Evolutionary conservation across 139 green algal genomes (phyloP).

Genomic region (Nannochloris sp.): DNA sequence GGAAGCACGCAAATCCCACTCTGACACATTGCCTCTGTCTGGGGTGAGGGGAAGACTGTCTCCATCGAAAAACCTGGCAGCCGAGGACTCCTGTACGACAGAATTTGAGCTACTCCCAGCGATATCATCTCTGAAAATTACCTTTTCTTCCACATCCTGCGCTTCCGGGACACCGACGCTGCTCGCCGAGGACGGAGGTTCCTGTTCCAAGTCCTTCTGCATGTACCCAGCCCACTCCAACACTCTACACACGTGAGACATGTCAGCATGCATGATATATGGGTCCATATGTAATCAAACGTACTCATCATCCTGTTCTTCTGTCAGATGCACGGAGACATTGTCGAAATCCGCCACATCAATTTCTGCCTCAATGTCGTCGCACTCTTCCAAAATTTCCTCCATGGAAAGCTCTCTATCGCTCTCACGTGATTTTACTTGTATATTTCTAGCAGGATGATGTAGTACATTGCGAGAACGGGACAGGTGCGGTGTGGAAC

Average conservation of each 20-base stretch:
- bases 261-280: too few relatives aligned
- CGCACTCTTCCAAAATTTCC: background rate
- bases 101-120: background rate
- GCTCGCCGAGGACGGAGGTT: too few relatives aligned
- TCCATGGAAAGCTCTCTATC: background rate
- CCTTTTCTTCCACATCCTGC: background rate
- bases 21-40: background rate
- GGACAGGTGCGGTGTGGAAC: too few relatives aligned
- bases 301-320: background rate
- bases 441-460: background rate
- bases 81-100: background rate
- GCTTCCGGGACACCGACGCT: too few relatives aligned
- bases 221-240: too few relatives aligned
- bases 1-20: constrained; percentile 26
- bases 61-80: background rate
- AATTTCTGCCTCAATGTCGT: constrained; percentile 1
- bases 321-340: background rate
- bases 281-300: background rate
- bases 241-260: too few relatives aligned
- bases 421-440: background rate
- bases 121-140: background rate
- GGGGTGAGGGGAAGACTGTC: background rate
- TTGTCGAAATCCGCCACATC: background rate
- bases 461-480: too few relatives aligned
- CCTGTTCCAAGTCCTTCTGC: too few relatives aligned